These are phyloP conservation scores for Yarrowia keelungensis DNA, from an alignment of 805 yeast species.

Conservation along the genomic window DNA sequence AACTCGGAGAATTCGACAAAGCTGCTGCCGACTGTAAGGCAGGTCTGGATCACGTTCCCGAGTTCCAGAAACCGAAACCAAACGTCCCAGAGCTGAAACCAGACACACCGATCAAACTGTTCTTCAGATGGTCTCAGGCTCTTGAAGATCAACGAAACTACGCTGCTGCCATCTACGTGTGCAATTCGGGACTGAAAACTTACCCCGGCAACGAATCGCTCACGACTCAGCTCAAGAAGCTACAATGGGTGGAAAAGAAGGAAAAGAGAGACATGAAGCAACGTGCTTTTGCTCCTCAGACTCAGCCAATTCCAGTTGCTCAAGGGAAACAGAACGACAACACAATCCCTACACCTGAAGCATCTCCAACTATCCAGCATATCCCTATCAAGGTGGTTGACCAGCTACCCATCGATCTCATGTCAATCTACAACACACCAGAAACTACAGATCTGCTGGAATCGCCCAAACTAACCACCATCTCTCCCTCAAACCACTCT, in stretches of 20 bases:
- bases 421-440: conserved; percentile 23
- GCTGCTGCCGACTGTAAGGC: conserved; percentile 40
- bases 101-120: conserved; percentile 27
- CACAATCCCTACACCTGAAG: background rate
- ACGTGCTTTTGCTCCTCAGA: conserved; percentile 3
- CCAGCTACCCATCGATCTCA: background rate
- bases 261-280: conserved; percentile 38
- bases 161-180: conserved; percentile 28
- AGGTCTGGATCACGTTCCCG: conserved; percentile 40
- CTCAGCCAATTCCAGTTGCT: background rate
- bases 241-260: conserved; percentile 41
- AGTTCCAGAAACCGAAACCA: conserved; percentile 41
- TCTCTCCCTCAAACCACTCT: background rate
- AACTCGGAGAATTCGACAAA: conserved; percentile 40
- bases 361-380: background rate
- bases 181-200: conserved; percentile 38
- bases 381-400: conserved; percentile 8
- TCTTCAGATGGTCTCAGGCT: conserved; percentile 31
- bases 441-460: background rate
- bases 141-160: conserved; percentile 40
- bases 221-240: conserved; percentile 39
- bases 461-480: background rate
- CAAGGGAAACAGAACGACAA: too few relatives aligned
- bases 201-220: conserved; percentile 40
- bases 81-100: conserved; percentile 40